Evolutionary conservation across 2,329 filamentous ascomycete genomes (phyloP), one percentile per base, ranked within the genome.

Genomic region (Trematosphaeria pertusa): DNA sequence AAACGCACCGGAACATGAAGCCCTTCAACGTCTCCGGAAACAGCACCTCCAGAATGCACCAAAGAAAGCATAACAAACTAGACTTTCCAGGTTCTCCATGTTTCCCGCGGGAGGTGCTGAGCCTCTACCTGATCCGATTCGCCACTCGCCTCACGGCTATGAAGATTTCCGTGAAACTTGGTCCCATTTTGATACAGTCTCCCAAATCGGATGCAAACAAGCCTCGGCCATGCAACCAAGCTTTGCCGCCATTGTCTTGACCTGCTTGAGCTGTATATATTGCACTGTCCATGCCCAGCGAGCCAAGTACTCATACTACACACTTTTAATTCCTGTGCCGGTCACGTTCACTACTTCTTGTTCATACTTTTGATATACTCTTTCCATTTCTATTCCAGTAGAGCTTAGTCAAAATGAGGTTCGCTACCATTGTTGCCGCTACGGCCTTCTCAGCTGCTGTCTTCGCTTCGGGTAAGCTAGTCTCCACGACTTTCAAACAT

Each of bases 241-340:
- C n/a, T n/a, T n/a, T n/a, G n/a, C n/a, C n/a, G n/a, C n/a, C n/a
- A n/a, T n/a, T n/a, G n/a, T n/a, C n/a, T n/a, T n/a, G n/a, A n/a
- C n/a, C n/a, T n/a, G n/a, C n/a, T n/a, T n/a, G n/a, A n/a, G n/a
- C n/a, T 22, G 28, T 60, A 60, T 61, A 63, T 57, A 60, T 50
- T 44, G 19, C 22, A 39, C 15, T 15, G 12, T 37, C 19, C 17
- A 48, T 24, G 30, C 36, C 37, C 33, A 36, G 19, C 35, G 11
- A 41, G 19, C 37, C 30, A 40, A 20, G 36, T 44, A 5, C 55
- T 47, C 45, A 48, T 48, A 46, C 47, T 54, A 48, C 47, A 48
- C 44, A 39, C 41, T 55, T 59, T 45, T 56, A 55, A 54, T 52
- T 47, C 43, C 35, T 54, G 62, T 68, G 65, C 64, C 53, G 65